phyloP scores from a whole-genome alignment of 1,284 basidiomycete species.

The Coniophora puteana region DNA sequence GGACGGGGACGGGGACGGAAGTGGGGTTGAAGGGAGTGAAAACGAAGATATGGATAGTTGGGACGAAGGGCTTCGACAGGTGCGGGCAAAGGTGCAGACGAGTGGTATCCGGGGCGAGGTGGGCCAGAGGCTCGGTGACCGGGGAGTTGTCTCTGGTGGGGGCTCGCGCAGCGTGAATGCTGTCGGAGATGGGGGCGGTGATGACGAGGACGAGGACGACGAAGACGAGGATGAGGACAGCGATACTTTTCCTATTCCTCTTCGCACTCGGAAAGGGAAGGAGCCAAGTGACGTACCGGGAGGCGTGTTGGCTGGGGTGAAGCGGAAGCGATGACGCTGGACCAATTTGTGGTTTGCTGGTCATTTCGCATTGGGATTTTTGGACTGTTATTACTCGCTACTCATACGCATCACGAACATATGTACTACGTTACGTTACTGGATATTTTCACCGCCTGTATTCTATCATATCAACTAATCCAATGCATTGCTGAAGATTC shows the following conservation, averaged over 20 bases:
- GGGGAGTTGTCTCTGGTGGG: slow-evolving; percentile 2
- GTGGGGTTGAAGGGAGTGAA: slow-evolving; percentile 41
- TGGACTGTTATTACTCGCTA: too few relatives aligned
- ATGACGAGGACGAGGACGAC: slow-evolving; percentile 48
- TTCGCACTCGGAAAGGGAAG: slow-evolving; percentile 58
- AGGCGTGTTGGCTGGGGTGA: slow-evolving; percentile 45
- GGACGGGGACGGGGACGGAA: slow-evolving; percentile 39
- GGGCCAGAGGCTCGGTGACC: slow-evolving; percentile 13
- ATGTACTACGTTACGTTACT: too few relatives aligned
- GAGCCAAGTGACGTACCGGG: too few relatives aligned
- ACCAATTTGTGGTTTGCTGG: too few relatives aligned
- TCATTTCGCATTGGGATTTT: too few relatives aligned
- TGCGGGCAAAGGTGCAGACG: too few relatives aligned
- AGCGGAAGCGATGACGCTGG: slow-evolving; percentile 57
- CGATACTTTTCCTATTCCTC: slow-evolving; percentile 60
- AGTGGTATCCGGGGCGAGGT: slow-evolving; percentile 52
- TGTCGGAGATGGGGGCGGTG: slow-evolving; percentile 15
- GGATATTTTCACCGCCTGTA: too few relatives aligned
- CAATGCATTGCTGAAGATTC: too few relatives aligned
- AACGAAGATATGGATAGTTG: slow-evolving; percentile 50
- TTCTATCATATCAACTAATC: too few relatives aligned
- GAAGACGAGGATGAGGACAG: slow-evolving; percentile 53
- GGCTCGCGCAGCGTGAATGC: slow-evolving; percentile 9
- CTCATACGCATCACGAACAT: too few relatives aligned
- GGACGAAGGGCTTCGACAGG: too few relatives aligned